These are phyloP conservation scores for Sporobolomyces phaffii DNA, from an alignment of 768 basidiomycete genomes.

Conservation along the genomic window DNA sequence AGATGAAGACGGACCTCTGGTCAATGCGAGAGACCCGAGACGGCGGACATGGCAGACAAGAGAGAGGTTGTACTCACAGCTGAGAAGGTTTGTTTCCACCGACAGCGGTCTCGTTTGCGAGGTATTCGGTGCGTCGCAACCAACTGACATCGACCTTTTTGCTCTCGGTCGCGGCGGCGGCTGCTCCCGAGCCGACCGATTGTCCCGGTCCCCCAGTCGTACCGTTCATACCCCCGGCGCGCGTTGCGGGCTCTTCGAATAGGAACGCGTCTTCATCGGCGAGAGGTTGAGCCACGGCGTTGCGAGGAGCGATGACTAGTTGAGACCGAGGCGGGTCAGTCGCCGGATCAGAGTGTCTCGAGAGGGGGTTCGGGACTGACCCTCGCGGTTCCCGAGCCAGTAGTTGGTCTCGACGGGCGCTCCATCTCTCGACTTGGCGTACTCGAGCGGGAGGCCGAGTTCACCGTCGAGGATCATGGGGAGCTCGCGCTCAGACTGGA, in stretches of 20 bases:
- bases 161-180: slow-evolving; percentile 51
- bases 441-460: slow-evolving; percentile 89
- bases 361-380: slow-evolving; percentile 5
- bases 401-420: slow-evolving; percentile 75
- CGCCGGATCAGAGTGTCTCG: no score
- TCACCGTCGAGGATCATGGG: slow-evolving; percentile 98
- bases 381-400: slow-evolving; percentile 38
- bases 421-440: slow-evolving; percentile 71
- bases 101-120: slow-evolving; percentile 44
- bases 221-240: slow-evolving; percentile 16
- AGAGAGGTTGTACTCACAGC: slow-evolving; percentile 1
- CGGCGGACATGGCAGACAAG: neutral
- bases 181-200: slow-evolving; percentile 45
- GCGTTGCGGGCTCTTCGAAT: slow-evolving; percentile 56
- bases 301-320: slow-evolving; percentile 25
- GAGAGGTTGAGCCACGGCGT: slow-evolving; percentile 38
- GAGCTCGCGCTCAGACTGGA: slow-evolving; percentile 72
- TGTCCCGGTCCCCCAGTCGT: slow-evolving; percentile 11
- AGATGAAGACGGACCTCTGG: no score
- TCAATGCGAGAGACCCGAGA: no score
- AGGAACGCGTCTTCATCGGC: slow-evolving; percentile 51
- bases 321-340: no score
- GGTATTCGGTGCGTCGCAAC: slow-evolving; percentile 87
- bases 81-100: slow-evolving; percentile 15
- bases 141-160: slow-evolving; percentile 65